Evolutionary conservation across 2,329 filamentous ascomycete species (phyloP).

Genomic region (Pezicula carpinea): DNA sequence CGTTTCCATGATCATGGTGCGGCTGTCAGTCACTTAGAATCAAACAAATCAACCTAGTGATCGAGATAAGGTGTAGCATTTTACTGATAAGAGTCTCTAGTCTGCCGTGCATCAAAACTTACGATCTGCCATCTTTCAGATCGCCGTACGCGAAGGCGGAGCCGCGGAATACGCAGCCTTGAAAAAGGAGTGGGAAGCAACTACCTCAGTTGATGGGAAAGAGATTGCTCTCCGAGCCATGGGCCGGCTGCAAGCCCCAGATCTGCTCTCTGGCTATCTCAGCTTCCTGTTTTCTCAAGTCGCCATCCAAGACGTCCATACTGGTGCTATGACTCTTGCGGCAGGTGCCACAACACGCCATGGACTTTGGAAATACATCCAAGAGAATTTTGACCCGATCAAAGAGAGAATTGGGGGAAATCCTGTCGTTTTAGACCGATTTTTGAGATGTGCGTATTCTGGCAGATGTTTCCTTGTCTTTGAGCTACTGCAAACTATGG

Average conservation of each 20-base stretch:
- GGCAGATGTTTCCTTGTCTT: too few species aligned
- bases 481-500: too few species aligned
- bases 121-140: slow-evolving; percentile 73
- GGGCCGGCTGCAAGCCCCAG: slow-evolving; percentile 60
- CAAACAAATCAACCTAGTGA: too few species aligned
- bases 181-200: slow-evolving; percentile 79
- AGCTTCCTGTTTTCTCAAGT: slow-evolving; percentile 80
- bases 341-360: slow-evolving; percentile 69
- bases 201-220: slow-evolving; percentile 84
- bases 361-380: slow-evolving; percentile 80
- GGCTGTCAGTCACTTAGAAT: too few species aligned
- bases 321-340: slow-evolving; percentile 67
- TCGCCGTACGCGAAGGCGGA: slow-evolving; percentile 69
- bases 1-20: too few species aligned
- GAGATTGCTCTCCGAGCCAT: slow-evolving; percentile 77
- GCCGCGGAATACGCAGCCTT: slow-evolving; percentile 67
- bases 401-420: slow-evolving; percentile 70
- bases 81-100: slow-evolving; percentile 24
- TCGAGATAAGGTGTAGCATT: too few species aligned
- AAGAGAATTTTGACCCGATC: slow-evolving; percentile 74
- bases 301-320: slow-evolving; percentile 81
- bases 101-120: slow-evolving; percentile 76
- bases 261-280: slow-evolving; percentile 64
- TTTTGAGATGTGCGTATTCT: slow-evolving; percentile 50
- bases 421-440: slow-evolving; percentile 84